phyloP scores from a whole-genome alignment of 2,329 filamentous ascomycete species.

The Dryadomyces sulphureus region DNA sequence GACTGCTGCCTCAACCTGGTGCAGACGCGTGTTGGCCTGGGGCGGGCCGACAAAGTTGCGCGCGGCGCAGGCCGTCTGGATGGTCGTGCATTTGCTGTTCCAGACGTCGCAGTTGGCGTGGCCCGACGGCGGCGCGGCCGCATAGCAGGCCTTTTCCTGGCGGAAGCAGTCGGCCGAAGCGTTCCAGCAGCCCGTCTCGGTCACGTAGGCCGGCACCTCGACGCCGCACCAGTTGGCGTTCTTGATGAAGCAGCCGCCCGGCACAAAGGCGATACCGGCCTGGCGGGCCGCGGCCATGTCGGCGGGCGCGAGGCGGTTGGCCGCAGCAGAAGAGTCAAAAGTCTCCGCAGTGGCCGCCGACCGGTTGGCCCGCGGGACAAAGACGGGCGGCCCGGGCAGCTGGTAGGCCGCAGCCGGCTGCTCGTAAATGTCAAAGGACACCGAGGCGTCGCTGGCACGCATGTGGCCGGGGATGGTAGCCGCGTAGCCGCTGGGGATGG shows the following conservation, averaged over 20 bases:
- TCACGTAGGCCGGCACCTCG: conserved; percentile 41
- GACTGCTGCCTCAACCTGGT: conserved; percentile 16
- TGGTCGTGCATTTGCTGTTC: conserved; percentile 43
- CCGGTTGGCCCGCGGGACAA: background rate
- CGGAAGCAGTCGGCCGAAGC: conserved; percentile 39
- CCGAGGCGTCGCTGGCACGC: conserved; percentile 32
- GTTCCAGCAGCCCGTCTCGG: conserved; percentile 45
- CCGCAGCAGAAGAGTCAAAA: too few relatives aligned
- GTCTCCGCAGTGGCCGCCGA: conserved; percentile 4
- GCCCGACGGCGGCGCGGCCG: conserved; percentile 42
- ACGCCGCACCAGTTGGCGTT: conserved; percentile 61
- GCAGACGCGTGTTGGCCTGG: conserved; percentile 22
- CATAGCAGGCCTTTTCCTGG: conserved; percentile 46
- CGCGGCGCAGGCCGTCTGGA: conserved; percentile 27
- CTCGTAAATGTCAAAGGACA: conserved; percentile 44
- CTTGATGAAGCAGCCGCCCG: conserved; percentile 41
- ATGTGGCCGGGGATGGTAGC: conserved; percentile 56
- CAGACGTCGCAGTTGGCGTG: conserved; percentile 43
- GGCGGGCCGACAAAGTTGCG: conserved; percentile 33
- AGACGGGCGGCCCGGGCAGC: conserved; percentile 43
- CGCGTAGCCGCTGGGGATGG: conserved; percentile 30
- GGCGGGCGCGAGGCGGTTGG: background rate
- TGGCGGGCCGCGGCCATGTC: background rate
- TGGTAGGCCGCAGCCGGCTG: conserved; percentile 44
- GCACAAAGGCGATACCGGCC: conserved; percentile 31